Conservation (phyloP, 2,329 filamentous ascomycete species). For the Microascus cirrosus region DNA sequence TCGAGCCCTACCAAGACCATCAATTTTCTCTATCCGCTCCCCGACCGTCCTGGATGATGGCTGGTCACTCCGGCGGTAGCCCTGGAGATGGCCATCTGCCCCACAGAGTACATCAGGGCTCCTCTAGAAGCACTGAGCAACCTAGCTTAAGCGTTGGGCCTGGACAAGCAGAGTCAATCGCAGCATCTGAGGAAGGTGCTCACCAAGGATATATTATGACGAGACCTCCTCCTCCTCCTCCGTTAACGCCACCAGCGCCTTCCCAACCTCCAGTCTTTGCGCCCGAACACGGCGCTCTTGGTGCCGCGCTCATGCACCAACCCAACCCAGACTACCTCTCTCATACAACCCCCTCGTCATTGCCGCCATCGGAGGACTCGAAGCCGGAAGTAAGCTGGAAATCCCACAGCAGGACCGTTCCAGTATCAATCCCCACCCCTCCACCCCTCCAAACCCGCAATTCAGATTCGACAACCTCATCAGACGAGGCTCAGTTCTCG, state of each 20-base stretch:
- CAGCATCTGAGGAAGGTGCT: background rate
- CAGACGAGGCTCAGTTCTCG: slow-evolving; percentile 20
- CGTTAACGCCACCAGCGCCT: slow-evolving; percentile 35
- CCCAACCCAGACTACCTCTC: slow-evolving; percentile 38
- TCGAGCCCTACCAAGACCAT: background rate
- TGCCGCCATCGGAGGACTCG: slow-evolving; percentile 9
- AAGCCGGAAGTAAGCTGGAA: slow-evolving; percentile 9
- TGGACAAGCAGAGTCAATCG: background rate
- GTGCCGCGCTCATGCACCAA: slow-evolving; percentile 32
- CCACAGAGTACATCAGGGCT: slow-evolving; percentile 14
- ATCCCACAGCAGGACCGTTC: slow-evolving; percentile 27
- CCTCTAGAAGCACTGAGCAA: slow-evolving; percentile 8
- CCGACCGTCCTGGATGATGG: slow-evolving; percentile 2
- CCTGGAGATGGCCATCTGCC: slow-evolving; percentile 13
- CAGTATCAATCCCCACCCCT: slow-evolving; percentile 14
- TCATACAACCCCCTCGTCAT: slow-evolving; percentile 11
- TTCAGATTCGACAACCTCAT: background rate
- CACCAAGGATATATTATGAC: slow-evolving; percentile 1
- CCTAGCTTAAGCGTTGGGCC: background rate
- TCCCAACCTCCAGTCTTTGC: slow-evolving; percentile 26
- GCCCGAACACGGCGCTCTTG: slow-evolving; percentile 23
- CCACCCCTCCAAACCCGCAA: slow-evolving; percentile 10
- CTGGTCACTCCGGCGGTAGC: background rate
- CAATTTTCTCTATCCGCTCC: background rate
- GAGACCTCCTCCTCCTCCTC: slow-evolving; percentile 27